Evolutionary conservation across 1,284 basidiomycete genomes (phyloP).

Genomic region (Lignosus rhinocerotis): DNA sequence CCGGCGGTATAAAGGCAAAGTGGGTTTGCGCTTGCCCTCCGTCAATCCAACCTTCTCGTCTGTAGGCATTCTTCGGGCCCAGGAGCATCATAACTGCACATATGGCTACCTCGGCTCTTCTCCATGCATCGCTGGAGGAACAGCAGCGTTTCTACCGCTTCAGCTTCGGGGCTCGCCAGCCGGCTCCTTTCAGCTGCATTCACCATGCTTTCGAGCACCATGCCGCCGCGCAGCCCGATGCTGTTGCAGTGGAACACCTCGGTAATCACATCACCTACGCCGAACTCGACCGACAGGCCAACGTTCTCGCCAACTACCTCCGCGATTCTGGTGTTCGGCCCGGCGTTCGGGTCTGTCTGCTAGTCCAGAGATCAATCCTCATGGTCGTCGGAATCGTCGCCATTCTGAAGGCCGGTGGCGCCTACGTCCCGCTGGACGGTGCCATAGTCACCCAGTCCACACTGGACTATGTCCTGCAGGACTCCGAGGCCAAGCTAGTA

Average conservation of each 20-base stretch:
- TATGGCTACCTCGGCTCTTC: constrained; percentile 18
- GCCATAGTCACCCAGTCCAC: constrained; percentile 56
- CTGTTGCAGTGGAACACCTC: constrained; percentile 53
- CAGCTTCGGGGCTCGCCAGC: constrained; percentile 41
- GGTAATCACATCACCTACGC: constrained; percentile 47
- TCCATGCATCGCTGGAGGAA: constrained; percentile 39
- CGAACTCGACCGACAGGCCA: constrained; percentile 50
- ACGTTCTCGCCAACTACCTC: constrained; percentile 47
- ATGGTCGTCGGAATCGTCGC: constrained; percentile 59
- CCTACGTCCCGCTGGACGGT: constrained; percentile 60
- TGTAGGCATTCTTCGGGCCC: constrained; percentile 3
- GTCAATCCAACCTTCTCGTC: constrained; percentile 5
- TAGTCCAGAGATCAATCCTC: constrained; percentile 53
- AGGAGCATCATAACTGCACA: constrained; percentile 9
- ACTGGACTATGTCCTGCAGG: constrained; percentile 50
- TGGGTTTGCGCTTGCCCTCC: neutral
- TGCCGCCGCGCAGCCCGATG: constrained; percentile 41
- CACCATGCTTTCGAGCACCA: constrained; percentile 59
- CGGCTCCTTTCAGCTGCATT: constrained; percentile 47
- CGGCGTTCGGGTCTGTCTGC: constrained; percentile 51
- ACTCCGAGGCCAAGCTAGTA: constrained; percentile 46
- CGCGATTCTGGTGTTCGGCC: constrained; percentile 45
- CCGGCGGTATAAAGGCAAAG: constrained; percentile 13
- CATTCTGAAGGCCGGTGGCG: constrained; percentile 55
- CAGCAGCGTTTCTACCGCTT: constrained; percentile 46